Percentiles rank a stretch among this genome's conserved stretches.
Evolutionary conservation across 768 basidiomycete genomes (phyloP).

Genomic region (Ephemerocybe angulata): DNA sequence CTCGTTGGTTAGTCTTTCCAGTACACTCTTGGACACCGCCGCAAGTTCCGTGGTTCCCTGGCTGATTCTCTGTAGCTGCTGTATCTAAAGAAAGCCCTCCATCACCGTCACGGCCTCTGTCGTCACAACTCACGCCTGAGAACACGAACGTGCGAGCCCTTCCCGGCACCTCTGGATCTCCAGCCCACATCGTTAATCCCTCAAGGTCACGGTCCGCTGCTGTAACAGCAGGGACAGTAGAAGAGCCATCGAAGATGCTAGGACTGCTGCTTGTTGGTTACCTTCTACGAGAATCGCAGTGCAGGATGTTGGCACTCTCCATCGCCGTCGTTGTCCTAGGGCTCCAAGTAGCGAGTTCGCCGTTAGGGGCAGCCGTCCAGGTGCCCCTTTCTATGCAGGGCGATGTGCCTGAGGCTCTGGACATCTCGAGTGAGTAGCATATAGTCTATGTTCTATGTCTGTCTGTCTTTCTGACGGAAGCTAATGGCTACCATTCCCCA

Average conservation of each 20-base stretch:
- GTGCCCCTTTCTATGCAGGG: neutral
- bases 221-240: too few relatives aligned
- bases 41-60: too few relatives aligned
- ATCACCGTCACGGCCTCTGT: too few relatives aligned
- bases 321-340: neutral
- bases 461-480: neutral
- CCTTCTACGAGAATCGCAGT: neutral
- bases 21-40: too few relatives aligned
- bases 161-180: slow-evolving; percentile 4
- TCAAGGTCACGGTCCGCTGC: too few relatives aligned
- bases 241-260: too few relatives aligned
- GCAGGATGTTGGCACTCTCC: neutral
- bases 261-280: neutral
- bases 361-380: slow-evolving; percentile 1
- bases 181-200: neutral
- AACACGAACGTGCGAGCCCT: slow-evolving; percentile 33
- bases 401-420: neutral
- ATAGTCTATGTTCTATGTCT: neutral
- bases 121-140: too few relatives aligned
- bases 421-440: neutral
- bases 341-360: neutral
- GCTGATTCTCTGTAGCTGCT: too few relatives aligned
- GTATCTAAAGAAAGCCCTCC: too few relatives aligned
- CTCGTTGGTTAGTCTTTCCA: too few relatives aligned
- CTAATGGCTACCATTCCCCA: slow-evolving; percentile 13